These are phyloP conservation scores for Candida ortonii DNA, from an alignment of 805 yeast genomes.

Conservation along the genomic window DNA sequence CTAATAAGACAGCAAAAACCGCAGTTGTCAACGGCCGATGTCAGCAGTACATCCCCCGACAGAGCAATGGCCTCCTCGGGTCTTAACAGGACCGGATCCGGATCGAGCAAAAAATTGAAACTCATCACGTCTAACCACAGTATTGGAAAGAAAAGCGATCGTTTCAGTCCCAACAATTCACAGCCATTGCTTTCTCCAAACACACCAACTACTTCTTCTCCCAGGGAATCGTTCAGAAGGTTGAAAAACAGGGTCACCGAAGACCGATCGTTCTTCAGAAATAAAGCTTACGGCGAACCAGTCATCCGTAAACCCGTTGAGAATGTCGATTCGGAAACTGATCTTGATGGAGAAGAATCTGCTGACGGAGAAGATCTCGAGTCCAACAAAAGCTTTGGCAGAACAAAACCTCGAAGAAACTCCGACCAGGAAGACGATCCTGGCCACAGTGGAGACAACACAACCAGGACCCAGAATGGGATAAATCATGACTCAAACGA, in stretches of 20 bases:
- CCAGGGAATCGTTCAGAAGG: conserved; percentile 7
- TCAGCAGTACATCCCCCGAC: no score
- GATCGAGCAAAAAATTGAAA: no score
- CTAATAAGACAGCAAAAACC: no score
- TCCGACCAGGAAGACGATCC: not conserved
- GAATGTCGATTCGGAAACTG: no score
- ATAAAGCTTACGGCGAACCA: not conserved
- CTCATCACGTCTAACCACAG: no score
- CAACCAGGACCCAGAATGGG: conserved; percentile 1
- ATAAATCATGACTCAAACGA: not conserved
- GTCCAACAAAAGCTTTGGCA: not conserved
- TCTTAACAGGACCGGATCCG: no score
- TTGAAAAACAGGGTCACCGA: conserved; percentile 5
- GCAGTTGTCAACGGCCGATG: no score
- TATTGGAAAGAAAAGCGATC: no score
- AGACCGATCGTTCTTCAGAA: conserved; percentile 3
- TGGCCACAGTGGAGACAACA: conserved; percentile 3
- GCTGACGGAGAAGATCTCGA: not conserved
- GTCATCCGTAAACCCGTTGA: not conserved
- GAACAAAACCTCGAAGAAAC: not conserved
- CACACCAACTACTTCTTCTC: conserved; percentile 6
- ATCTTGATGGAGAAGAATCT: conserved; percentile 3
- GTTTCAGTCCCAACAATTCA: conserved; percentile 2
- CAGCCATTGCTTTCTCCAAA: conserved; percentile 9
- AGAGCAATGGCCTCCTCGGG: no score